These are phyloP conservation scores for Microcos paniculata DNA, from an alignment of 345 rosid genomes.

Conservation along the genomic window DNA sequence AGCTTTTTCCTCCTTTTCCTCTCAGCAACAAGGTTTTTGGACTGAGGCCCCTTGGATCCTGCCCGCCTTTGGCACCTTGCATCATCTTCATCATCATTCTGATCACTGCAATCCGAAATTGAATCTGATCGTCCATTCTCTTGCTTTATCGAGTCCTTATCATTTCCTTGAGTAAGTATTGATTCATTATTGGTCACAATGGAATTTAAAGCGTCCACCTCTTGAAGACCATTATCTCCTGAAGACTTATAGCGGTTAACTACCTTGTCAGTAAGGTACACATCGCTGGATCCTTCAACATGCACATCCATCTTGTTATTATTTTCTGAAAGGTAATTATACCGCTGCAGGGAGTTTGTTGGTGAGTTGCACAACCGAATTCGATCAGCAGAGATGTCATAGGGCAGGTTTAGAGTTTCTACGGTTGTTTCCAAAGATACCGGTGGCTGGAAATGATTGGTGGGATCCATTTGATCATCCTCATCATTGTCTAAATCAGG, in stretches of 20 bases:
- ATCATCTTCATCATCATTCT: constrained; percentile 20
- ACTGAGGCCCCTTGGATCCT: constrained; percentile 47
- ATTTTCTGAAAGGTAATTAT: constrained; percentile 21
- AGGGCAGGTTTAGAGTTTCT: constrained; percentile 39
- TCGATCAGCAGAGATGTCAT: constrained; percentile 40
- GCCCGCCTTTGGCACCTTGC: constrained; percentile 9
- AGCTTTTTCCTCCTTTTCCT: constrained; percentile 89
- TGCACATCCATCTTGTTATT: constrained; percentile 33
- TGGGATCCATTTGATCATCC: constrained; percentile 24
- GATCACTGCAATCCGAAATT: constrained; percentile 16
- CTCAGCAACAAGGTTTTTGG: constrained; percentile 88
- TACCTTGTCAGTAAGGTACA: constrained; percentile 22
- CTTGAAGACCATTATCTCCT: constrained; percentile 35
- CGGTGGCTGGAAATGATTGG: constrained; percentile 30
- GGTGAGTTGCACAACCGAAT: constrained; percentile 36
- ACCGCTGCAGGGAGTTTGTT: constrained; percentile 49
- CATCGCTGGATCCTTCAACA: constrained; percentile 30
- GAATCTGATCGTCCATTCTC: constrained; percentile 66
- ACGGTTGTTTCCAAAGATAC: constrained; percentile 29
- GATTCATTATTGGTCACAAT: constrained; percentile 15
- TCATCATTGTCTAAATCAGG: constrained; percentile 7
- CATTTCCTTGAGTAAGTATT: constrained; percentile 27
- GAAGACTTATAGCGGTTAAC: constrained; percentile 27
- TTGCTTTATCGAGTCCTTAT: constrained; percentile 39
- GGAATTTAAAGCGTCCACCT: constrained; percentile 28